A percentile compares a stretch with the other conserved stretches of the same genome.
These are phyloP conservation scores for Microthyrium microscopicum DNA, from an alignment of 2,329 filamentous ascomycete genomes.

Conservation along the genomic window DNA sequence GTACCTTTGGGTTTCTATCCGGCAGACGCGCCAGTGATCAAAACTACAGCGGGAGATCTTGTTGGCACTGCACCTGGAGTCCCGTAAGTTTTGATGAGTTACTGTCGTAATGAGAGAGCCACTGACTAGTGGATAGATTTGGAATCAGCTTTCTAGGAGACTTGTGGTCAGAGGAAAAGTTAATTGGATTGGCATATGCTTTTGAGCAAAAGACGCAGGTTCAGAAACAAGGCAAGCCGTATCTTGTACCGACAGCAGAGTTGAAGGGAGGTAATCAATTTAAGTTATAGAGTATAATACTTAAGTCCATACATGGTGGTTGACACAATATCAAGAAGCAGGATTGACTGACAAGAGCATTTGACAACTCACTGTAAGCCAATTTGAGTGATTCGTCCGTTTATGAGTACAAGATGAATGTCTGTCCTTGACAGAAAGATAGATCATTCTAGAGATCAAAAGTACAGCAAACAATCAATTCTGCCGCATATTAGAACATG, in stretches of 20 bases:
- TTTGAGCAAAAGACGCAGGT: slow-evolving; percentile 46
- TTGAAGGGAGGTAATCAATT: no score
- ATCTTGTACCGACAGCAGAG: slow-evolving; percentile 32
- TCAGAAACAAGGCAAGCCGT: slow-evolving; percentile 30
- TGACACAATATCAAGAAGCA: no score
- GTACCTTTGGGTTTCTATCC: slow-evolving; percentile 46
- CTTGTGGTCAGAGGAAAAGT: slow-evolving; percentile 41
- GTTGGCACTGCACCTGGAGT: slow-evolving; percentile 37
- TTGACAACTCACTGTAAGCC: no score
- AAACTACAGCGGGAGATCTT: slow-evolving; percentile 32
- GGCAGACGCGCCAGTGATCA: slow-evolving; percentile 27
- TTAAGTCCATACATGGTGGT: no score
- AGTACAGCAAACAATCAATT: no score
- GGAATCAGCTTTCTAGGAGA: slow-evolving; percentile 47
- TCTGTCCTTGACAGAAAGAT: no score
- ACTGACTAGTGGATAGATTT: slow-evolving; percentile 22
- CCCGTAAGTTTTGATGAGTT: slow-evolving; percentile 15
- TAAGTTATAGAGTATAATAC: no score
- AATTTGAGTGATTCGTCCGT: no score
- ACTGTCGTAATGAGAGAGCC: background rate
- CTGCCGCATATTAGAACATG: no score
- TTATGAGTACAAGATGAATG: no score
- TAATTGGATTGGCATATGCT: slow-evolving; percentile 51
- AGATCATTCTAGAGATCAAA: no score
- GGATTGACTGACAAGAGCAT: no score